phyloP scores from a whole-genome alignment of 169 alveolate species.

The Plasmodium billcollinsi region DNA sequence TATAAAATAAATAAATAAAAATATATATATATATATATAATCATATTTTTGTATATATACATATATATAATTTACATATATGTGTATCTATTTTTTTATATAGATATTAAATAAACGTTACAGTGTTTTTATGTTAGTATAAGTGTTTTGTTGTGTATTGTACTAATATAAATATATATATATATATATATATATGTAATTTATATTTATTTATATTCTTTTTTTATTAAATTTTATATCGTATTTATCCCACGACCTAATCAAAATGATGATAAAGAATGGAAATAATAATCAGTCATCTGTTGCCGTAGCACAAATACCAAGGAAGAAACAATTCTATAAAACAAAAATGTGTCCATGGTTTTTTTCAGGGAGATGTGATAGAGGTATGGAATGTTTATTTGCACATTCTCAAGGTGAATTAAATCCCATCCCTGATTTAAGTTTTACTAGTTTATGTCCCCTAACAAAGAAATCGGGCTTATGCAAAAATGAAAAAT shows the following conservation, averaged over 20 bases:
- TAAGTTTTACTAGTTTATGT: constrained; percentile 80
- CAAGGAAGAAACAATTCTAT: constrained; percentile 70
- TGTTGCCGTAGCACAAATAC: constrained; percentile 52
- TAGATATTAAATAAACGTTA: too few relatives aligned
- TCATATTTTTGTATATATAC: neutral
- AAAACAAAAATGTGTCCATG: constrained; percentile 74
- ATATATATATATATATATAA: constrained; percentile 2
- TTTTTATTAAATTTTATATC: neutral
- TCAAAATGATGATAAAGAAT: constrained; percentile 43
- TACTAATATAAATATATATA: neutral
- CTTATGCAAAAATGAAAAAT: constrained; percentile 83
- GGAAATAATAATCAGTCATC: constrained; percentile 29
- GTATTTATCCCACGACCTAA: neutral
- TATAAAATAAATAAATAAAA: neutral
- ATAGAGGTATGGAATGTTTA: constrained; percentile 89
- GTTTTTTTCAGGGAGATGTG: constrained; percentile 81
- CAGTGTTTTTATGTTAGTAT: neutral
- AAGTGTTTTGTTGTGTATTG: neutral
- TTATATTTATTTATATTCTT: neutral
- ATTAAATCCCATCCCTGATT: constrained; percentile 79
- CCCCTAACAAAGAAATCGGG: constrained; percentile 88
- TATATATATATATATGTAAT: constrained; percentile 1
- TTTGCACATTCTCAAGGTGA: constrained; percentile 90
- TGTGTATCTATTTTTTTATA: too few relatives aligned
- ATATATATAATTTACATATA: neutral